Conservation (phyloP, 228 moss, liverwort and hornwort genomes). For the Sphagnum fallax region DNA sequence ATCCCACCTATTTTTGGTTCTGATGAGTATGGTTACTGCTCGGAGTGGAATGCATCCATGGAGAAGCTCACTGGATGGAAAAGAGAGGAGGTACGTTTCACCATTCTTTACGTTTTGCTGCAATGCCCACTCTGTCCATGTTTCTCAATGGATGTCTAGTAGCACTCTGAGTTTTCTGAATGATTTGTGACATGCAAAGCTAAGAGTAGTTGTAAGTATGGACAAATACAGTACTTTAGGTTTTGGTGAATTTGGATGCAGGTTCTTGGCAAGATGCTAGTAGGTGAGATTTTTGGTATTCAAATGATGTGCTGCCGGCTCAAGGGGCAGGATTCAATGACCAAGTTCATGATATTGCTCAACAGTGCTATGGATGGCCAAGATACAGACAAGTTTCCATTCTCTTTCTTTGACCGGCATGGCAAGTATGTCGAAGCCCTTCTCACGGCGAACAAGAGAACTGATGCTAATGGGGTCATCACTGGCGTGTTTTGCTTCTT, state of each 20-base stretch:
- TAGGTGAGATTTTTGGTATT: conserved; percentile 80
- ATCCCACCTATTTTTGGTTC: conserved; percentile 82
- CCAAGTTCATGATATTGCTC: conserved; percentile 93
- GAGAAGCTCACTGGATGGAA: conserved; percentile 51
- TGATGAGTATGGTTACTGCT: conserved; percentile 39
- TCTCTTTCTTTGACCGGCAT: conserved; percentile 75
- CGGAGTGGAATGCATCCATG: conserved; percentile 55
- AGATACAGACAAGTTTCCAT: conserved; percentile 94
- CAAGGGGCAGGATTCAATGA: conserved; percentile 91
- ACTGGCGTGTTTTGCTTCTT: conserved; percentile 96
- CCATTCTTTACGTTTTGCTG: neutral
- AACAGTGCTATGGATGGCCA: conserved; percentile 91
- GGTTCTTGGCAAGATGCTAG: conserved; percentile 81
- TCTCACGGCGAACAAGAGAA: conserved; percentile 81
- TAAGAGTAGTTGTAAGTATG: too few relatives aligned
- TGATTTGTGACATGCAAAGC: too few relatives aligned
- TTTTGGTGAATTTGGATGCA: conserved; percentile 4
- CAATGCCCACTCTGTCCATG: neutral
- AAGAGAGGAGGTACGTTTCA: conserved; percentile 31
- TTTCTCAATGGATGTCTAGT: neutral
- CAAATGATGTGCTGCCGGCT: conserved; percentile 93
- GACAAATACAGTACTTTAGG: too few relatives aligned
- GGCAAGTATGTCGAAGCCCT: conserved; percentile 87
- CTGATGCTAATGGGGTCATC: conserved; percentile 73
- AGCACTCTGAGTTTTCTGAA: too few relatives aligned